Evolutionary conservation across 306 rosid genomes (phyloP).

Genomic region (Delonix regia): DNA sequence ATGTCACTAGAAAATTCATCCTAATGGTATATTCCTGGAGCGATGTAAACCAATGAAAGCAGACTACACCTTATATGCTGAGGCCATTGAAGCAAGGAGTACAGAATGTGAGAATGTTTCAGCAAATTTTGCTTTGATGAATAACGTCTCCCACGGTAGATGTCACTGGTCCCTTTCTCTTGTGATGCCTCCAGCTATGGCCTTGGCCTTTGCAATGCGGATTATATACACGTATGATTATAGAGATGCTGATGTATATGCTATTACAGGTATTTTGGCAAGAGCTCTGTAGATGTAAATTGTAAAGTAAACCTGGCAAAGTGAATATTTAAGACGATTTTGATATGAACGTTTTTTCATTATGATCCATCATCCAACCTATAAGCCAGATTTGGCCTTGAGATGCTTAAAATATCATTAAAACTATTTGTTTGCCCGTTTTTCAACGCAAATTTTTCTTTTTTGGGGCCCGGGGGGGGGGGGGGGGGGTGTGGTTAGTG

Average conservation of each 20-base stretch:
- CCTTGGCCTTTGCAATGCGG: conserved; percentile 52
- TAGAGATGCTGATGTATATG: conserved; percentile 47
- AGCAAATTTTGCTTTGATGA: conserved; percentile 35
- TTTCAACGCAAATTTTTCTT: not conserved
- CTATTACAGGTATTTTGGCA: conserved; percentile 13
- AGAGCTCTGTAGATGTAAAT: conserved; percentile 33
- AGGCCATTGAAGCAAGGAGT: conserved; percentile 48
- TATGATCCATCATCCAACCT: not conserved
- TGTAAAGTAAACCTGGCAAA: conserved; percentile 23
- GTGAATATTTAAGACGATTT: conserved; percentile 20
- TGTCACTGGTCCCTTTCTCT: conserved; percentile 30
- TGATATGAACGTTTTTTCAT: conserved; percentile 13
- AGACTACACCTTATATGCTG: conserved; percentile 41
- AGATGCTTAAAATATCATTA: not conserved
- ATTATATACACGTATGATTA: conserved; percentile 43
- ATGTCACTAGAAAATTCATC: conserved; percentile 41
- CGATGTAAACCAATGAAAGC: conserved; percentile 40
- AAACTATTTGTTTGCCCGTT: not conserved
- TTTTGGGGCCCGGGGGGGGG: too few species aligned
- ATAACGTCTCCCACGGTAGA: conserved; percentile 12
- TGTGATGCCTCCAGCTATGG: conserved; percentile 40
- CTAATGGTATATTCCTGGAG: conserved; percentile 49
- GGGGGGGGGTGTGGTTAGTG: too few species aligned
- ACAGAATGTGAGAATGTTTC: conserved; percentile 31
- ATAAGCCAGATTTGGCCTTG: conserved; percentile 25